Conservation (phyloP, 2,329 filamentous ascomycete genomes). For the Fusarium globosum region DNA sequence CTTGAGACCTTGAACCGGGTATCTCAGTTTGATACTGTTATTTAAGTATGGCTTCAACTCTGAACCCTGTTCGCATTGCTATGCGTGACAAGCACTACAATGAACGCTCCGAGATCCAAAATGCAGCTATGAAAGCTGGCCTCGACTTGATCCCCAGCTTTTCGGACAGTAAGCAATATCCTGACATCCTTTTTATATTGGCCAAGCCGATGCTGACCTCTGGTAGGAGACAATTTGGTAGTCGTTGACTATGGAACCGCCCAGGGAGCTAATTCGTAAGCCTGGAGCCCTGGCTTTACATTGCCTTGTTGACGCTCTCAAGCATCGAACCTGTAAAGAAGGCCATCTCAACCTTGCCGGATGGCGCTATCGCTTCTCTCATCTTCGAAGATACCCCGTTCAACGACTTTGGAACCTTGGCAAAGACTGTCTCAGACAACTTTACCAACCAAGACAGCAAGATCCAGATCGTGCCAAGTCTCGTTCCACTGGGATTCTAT, state of each 20-base stretch:
- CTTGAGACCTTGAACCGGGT: fast-evolving
- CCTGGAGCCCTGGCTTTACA: fast-evolving
- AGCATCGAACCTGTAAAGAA: conserved; percentile 6
- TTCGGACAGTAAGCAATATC: background rate
- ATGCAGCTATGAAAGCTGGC: background rate
- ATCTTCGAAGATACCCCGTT: conserved; percentile 10
- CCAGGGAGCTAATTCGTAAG: conserved; percentile 7
- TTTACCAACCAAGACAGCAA: background rate
- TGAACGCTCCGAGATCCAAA: conserved; percentile 10
- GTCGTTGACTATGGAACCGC: conserved; percentile 12
- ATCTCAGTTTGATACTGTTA: fast-evolving
- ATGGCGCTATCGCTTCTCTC: background rate
- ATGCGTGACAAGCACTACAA: conserved; percentile 18
- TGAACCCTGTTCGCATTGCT: background rate
- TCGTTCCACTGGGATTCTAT: conserved; percentile 9
- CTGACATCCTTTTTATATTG: fast-evolving
- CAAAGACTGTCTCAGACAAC: conserved; percentile 1
- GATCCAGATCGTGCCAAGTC: background rate
- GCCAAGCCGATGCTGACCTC: fast-evolving
- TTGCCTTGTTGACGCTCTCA: background rate
- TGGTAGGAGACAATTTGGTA: background rate
- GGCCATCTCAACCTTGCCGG: background rate
- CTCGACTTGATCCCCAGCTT: background rate
- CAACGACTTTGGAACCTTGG: conserved; percentile 15
- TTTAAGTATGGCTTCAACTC: background rate